These are phyloP conservation scores for Diaporthe ampelina DNA, from an alignment of 2,329 filamentous ascomycete species.

Conservation along the genomic window DNA sequence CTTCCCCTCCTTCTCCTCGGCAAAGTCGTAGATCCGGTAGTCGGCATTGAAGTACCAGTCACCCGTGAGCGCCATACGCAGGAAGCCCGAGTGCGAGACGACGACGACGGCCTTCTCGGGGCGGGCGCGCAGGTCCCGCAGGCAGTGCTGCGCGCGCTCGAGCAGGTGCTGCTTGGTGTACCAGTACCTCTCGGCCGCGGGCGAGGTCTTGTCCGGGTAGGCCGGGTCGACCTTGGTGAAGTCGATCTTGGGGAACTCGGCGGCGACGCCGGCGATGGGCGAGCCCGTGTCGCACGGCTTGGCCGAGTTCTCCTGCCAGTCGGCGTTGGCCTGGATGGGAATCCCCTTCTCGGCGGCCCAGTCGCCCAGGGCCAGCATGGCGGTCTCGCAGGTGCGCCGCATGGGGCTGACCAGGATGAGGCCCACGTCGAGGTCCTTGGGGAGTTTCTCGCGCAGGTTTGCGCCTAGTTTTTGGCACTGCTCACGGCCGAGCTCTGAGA, in stretches of 20 bases:
- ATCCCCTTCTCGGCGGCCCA: conserved; percentile 70
- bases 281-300: conserved; percentile 75
- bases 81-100: conserved; percentile 75
- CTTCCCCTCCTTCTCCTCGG: conserved; percentile 45
- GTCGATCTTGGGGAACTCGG: conserved; percentile 69
- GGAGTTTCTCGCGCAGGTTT: conserved; percentile 58
- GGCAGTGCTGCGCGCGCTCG: conserved; percentile 64
- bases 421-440: conserved; percentile 60
- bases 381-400: conserved; percentile 75
- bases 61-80: conserved; percentile 69
- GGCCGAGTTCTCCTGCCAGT: conserved; percentile 74
- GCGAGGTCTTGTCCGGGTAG: conserved; percentile 73
- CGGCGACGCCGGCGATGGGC: conserved; percentile 56
- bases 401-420: conserved; percentile 75
- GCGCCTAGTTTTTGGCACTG: conserved; percentile 63
- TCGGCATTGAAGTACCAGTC: conserved; percentile 73
- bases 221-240: conserved; percentile 69
- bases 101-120: conserved; percentile 75
- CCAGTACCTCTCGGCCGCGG: conserved; percentile 61
- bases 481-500: conserved; percentile 62
- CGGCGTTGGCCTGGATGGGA: conserved; percentile 68
- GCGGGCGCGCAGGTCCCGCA: conserved; percentile 64
- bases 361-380: conserved; percentile 65
- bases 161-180: conserved; percentile 68
- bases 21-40: conserved; percentile 74